Evolutionary conservation across 495 filamentous ascomycete genomes (phyloP), one percentile per base, ranked within the genome.

Genomic region (Penicillium cosmopolitanum): DNA sequence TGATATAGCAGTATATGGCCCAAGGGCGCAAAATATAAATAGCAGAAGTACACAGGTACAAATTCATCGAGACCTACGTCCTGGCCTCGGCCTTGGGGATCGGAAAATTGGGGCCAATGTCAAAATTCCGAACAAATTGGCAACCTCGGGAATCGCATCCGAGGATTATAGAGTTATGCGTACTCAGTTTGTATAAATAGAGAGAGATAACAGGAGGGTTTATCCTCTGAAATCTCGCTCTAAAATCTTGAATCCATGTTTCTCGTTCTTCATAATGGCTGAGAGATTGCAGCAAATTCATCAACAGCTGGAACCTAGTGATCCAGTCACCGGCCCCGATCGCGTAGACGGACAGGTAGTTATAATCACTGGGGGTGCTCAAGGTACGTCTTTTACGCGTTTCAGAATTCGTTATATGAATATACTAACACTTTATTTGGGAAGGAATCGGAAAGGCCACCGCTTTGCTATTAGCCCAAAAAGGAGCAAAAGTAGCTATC

Each of bases 401-500:
- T 12, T n/a, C 1, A 5, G 12, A 12, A 4, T 40, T 40, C 11
- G n/a, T 40, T 13, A n/a, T n/a, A 4, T 5, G 8, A n/a, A 3
- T 16, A 40, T 13, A 11, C 38, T 48, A n/a, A 34, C 13, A 42
- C 33, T 34, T 2, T 55, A 5, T 23, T 31, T 40, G 15, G 1
- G 33, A 87, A 42, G 89, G 90, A 68, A 77, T 85, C 28, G 60
- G 55, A 18, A 42, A 50, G 16, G 40, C 55, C 13, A 50, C 60
- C 8, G 88, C 89, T 12, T 69, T 84, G 19, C 72, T 91, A 13
- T 90, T 91, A 62, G 88, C 87, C 9, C 86, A 86, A 51, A 88
- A 91, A 68, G 89, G 89, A 13, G 87, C 88, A 3, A 88, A 83
- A 66, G 86, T 91, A 2, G 77, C 91, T 6, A 73, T 92, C 31